Evolutionary conservation across 306 rosid genomes (phyloP), one percentile per base, ranked within the genome.

Genomic region (Sechiopsis laciniata): DNA sequence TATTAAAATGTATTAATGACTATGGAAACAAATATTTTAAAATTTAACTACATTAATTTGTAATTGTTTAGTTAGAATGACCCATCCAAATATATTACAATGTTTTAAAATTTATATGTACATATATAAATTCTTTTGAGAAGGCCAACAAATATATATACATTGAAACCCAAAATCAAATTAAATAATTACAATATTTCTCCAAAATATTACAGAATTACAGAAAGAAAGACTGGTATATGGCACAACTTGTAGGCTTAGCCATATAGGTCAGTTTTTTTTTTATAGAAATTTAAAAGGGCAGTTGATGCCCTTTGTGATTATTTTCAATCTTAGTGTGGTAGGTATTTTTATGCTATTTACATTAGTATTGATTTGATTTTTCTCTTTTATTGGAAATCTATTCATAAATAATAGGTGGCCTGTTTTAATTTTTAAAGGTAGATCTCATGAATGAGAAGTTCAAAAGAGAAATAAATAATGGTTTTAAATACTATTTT

Each of bases 361-460:
- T 62, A 62, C 69, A 35, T 15, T 62, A 16, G 7, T 8, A 48
- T 62, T 62, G 69, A 32, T 62, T 62, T 62, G 69, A 62, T 15
- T 62, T 15, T 62, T 62, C 29, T 26, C 29, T 26, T 62, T 62
- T 62, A 62, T 62, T 32, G 69, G 14, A 62, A 16, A 62, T 32
- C n/a, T 62, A 50, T 40, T 32, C 50, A 10, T 65, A 10, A 42
- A 65, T 65, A 42, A 40, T 37, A 40, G 53, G 22, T 62, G 68
- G 2, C 48, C 14, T 21, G 7, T 35, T 35, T 63, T 63, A 26
- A 26, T 26, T 35, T 32, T 32, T 22, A 63, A 21, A 65, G 29
- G 16, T 37, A 65, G 53, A 40, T 65, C n/a, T 32, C 69, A 16
- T 62, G 6, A 32, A 14, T 62, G 6, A 15, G 1, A 58, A 22